Conservation (phyloP, 2,329 filamentous ascomycete genomes). For the Fusarium chuoi region DNA sequence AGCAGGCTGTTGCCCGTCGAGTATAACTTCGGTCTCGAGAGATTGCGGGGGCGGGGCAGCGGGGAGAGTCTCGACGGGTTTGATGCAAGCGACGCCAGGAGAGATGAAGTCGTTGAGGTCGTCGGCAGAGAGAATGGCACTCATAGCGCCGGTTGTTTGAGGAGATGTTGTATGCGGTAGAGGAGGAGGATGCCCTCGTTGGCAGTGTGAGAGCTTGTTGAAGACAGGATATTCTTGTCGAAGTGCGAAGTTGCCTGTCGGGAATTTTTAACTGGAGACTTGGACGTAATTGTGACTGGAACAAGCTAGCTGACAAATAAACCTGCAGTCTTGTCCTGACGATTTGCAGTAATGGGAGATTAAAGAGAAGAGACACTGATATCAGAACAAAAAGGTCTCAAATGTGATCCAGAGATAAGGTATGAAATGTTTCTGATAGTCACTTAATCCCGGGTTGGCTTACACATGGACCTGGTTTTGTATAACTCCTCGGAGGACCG, state of each 20-base stretch:
- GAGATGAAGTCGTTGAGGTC: slow-evolving; percentile 99
- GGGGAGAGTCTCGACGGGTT: slow-evolving; percentile 93
- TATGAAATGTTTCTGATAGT: slow-evolving; percentile 1
- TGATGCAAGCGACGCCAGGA: slow-evolving; percentile 97
- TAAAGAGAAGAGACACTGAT: background rate
- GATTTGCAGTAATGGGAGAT: background rate
- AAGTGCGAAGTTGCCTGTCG: slow-evolving; percentile 7
- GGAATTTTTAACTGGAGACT: slow-evolving; percentile 15
- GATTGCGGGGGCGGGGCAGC: slow-evolving; percentile 54
- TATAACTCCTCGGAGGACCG: slow-evolving; percentile 39
- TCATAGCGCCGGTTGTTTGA: slow-evolving; percentile 69
- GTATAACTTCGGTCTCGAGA: slow-evolving; percentile 85
- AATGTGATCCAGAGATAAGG: slow-evolving; percentile 6
- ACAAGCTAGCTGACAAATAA: slow-evolving; percentile 40
- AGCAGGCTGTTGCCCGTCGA: slow-evolving; percentile 79
- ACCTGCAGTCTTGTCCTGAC: slow-evolving; percentile 10
- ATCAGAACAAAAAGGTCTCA: background rate
- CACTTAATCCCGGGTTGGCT: background rate
- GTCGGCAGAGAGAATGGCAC: slow-evolving; percentile 95
- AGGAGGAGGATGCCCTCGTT: background rate
- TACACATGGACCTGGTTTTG: slow-evolving; percentile 10
- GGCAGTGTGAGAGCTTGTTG: slow-evolving; percentile 11
- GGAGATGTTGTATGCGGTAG: background rate
- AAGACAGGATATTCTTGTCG: slow-evolving; percentile 1
- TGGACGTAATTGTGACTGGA: slow-evolving; percentile 2